Percentiles rank a stretch among this genome's conserved stretches.
phyloP scores from a whole-genome alignment of 352 stramenopile species.

The Phytophthora colocasiae region DNA sequence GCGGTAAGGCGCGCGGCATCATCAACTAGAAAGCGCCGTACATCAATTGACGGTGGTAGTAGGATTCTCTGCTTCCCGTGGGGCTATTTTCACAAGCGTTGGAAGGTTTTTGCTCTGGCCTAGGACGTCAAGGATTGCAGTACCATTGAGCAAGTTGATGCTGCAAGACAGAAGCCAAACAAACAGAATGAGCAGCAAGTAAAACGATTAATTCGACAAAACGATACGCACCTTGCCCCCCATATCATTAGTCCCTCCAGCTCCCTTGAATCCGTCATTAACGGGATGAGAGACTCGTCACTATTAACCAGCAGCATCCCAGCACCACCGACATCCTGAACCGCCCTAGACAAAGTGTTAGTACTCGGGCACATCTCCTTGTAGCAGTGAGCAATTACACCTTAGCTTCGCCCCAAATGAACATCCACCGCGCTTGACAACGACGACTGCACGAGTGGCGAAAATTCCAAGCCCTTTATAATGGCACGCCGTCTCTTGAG shows the following conservation, averaged over 20 bases:
- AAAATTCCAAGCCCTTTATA: slow-evolving; percentile 66
- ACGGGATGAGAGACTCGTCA: slow-evolving; percentile 64
- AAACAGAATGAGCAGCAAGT: slow-evolving; percentile 16
- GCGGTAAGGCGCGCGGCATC: slow-evolving; percentile 83
- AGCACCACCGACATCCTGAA: slow-evolving; percentile 57
- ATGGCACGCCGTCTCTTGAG: slow-evolving; percentile 74
- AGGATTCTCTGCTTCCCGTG: slow-evolving; percentile 18
- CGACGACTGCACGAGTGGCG: slow-evolving; percentile 59
- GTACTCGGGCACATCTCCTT: neutral
- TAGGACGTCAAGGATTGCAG: slow-evolving; percentile 49
- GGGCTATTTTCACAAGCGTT: slow-evolving; percentile 56
- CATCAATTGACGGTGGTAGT: slow-evolving; percentile 21
- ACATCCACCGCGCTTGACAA: slow-evolving; percentile 76
- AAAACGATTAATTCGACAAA: neutral
- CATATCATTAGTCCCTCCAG: slow-evolving; percentile 60
- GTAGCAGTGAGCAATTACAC: slow-evolving; percentile 22
- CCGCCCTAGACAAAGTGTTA: slow-evolving; percentile 33
- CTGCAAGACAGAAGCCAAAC: slow-evolving; percentile 28
- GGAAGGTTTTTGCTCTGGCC: slow-evolving; percentile 59
- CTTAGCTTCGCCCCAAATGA: slow-evolving; percentile 72
- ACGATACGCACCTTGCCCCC: slow-evolving; percentile 57
- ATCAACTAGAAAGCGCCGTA: slow-evolving; percentile 47
- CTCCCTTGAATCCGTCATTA: slow-evolving; percentile 73
- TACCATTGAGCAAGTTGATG: slow-evolving; percentile 55
- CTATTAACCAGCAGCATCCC: slow-evolving; percentile 76